These are phyloP conservation scores for Sugiyamaella smithiae DNA, from an alignment of 805 yeast species.

Conservation along the genomic window DNA sequence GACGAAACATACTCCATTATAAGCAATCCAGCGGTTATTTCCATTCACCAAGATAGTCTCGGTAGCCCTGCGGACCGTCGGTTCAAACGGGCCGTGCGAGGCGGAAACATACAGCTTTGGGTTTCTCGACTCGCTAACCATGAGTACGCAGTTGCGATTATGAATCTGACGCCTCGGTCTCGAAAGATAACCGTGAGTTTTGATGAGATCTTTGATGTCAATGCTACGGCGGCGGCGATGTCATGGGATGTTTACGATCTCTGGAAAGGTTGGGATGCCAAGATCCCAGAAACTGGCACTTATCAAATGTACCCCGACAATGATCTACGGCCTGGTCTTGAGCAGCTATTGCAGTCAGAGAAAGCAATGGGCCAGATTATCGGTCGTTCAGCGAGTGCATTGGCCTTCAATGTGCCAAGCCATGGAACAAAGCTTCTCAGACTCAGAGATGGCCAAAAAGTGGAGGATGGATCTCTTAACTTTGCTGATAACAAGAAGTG, in stretches of 20 bases:
- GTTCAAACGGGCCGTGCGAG: not conserved
- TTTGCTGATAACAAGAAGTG: not conserved
- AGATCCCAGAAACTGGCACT: constrained; percentile 2
- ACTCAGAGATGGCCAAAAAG: not conserved
- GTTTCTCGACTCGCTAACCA: constrained; percentile 7
- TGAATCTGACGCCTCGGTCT: constrained; percentile 3
- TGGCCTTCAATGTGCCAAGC: not conserved
- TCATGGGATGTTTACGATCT: constrained; percentile 9
- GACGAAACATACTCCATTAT: constrained; percentile 23
- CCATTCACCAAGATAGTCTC: constrained; percentile 26
- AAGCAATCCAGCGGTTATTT: constrained; percentile 18
- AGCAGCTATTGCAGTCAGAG: not conserved
- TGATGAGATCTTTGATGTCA: constrained; percentile 5
- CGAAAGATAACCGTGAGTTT: not conserved
- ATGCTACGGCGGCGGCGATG: not conserved
- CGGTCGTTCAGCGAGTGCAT: not conserved
- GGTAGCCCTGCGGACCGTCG: constrained; percentile 9
- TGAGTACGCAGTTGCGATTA: constrained; percentile 9
- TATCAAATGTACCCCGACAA: not conserved
- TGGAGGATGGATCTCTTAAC: not conserved
- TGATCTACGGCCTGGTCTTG: not conserved
- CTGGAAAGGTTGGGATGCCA: constrained; percentile 3
- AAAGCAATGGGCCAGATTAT: not conserved
- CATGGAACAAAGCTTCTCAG: constrained; percentile 3
- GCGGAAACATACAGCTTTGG: constrained; percentile 8